Evolutionary conservation across 1,284 basidiomycete species (phyloP), one percentile per base, ranked within the genome.

Genomic region (Austroboletus rostrupii): DNA sequence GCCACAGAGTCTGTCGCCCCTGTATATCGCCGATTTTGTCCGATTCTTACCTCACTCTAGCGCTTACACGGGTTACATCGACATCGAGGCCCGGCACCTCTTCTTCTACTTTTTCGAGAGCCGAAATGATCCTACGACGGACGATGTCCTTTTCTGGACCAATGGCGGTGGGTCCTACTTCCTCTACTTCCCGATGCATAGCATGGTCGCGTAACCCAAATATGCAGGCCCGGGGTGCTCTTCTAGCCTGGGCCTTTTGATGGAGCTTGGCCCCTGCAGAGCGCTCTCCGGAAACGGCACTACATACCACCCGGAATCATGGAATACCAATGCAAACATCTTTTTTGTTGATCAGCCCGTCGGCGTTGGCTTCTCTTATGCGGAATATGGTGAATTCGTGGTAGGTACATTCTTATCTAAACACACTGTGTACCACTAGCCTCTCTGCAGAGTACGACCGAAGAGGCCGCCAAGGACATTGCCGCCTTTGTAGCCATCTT

Each of bases 81-180:
- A 85, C 53, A 74, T 85, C 11, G 82, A 80, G 44, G 80, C 82
- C 35, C 58, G 83, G 53, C 81, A 83, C 54, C 66, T 92, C 29
- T 92, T 62, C 31, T 61, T 91, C 72, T 92, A 89, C 73, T 92
- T 92, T 66, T 92, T 93, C 68, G 89, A 92, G 67, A 87, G 83
- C 48, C 72, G 90, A 49, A 77, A 70, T 51, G 72, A 87, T 53
- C 87, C 87, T 1, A 72, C 75, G 29, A 78, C 70, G 38, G 84
- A 88, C 58, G 82, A 85, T 52, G 75, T 88, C 6, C 74, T 85
- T 29, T 75, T 84, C 52, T 87, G 83, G 83, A 83, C 81, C 3
- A 61, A 64, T 10, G 62, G 62, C 26, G 59, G 59, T 65, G 23
- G 79, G 67, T 58, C 9, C 23, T 9, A 1, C 28, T 26, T 19